A percentile compares a stretch with the other conserved stretches of the same genome.
Conservation (phyloP, 352 stramenopile species). For the Globisporangium orthogonon region DNA sequence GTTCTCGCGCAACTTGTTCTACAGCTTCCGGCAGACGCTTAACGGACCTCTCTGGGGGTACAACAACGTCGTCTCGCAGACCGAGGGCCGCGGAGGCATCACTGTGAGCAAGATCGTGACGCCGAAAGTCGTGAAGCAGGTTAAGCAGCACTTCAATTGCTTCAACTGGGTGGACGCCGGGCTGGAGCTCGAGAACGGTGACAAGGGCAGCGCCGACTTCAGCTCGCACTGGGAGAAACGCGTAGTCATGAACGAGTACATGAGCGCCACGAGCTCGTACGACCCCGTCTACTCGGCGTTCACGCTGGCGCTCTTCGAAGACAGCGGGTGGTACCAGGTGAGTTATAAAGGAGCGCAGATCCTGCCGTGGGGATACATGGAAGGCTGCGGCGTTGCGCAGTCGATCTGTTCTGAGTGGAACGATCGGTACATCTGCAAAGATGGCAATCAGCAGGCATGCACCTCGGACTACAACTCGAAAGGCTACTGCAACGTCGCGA, state of each 20-base stretch:
- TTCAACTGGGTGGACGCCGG: slow-evolving; percentile 55
- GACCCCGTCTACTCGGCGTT: slow-evolving; percentile 69
- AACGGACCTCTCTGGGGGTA: slow-evolving; percentile 58
- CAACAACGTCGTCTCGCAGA: slow-evolving; percentile 55
- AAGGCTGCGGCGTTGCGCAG: slow-evolving; percentile 62
- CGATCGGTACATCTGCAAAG: slow-evolving; percentile 57
- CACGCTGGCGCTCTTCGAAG: slow-evolving; percentile 72
- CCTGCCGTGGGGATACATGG: slow-evolving; percentile 64
- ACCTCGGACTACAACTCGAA: slow-evolving; percentile 65
- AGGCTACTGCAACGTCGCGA: slow-evolving; percentile 69
- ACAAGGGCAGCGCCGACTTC: slow-evolving; percentile 46
- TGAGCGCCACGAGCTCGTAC: slow-evolving; percentile 72
- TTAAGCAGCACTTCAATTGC: slow-evolving; percentile 76
- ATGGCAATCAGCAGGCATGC: slow-evolving; percentile 33
- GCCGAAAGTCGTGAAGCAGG: slow-evolving; percentile 51
- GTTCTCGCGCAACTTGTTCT: slow-evolving; percentile 59
- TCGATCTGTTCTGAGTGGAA: slow-evolving; percentile 63
- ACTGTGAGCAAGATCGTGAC: slow-evolving; percentile 72
- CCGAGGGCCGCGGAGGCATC: slow-evolving; percentile 32
- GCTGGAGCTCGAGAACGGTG: slow-evolving; percentile 69
- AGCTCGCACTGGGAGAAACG: slow-evolving; percentile 85
- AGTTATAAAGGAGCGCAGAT: slow-evolving; percentile 50
- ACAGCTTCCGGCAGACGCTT: slow-evolving; percentile 51
- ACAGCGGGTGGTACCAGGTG: slow-evolving; percentile 79
- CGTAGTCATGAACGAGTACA: slow-evolving; percentile 78